Percentiles rank a stretch among this genome's conserved stretches.
phyloP scores from a whole-genome alignment of 495 filamentous ascomycete genomes.

The Penicillium herquei region DNA sequence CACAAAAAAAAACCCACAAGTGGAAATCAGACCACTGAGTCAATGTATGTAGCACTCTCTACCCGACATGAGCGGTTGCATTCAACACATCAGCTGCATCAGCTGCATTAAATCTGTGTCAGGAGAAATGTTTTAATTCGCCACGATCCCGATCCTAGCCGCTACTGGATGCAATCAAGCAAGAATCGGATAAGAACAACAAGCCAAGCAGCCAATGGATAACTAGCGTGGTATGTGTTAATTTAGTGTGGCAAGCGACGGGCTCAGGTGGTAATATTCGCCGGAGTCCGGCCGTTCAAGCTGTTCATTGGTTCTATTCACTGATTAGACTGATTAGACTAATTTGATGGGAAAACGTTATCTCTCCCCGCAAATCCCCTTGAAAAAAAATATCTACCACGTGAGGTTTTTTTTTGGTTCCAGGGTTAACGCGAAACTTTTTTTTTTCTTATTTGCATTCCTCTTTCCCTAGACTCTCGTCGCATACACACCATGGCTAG shows the following conservation, averaged over 20 bases:
- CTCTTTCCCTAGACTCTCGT: neutral
- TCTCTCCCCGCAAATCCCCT: neutral
- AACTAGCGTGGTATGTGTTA: neutral
- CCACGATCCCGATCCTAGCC: too few relatives aligned
- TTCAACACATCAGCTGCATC: too few relatives aligned
- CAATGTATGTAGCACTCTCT: too few relatives aligned
- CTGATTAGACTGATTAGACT: neutral
- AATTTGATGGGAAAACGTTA: neutral
- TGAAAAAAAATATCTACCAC: neutral
- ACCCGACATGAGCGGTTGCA: too few relatives aligned
- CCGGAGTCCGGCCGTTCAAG: neutral
- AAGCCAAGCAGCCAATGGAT: neutral
- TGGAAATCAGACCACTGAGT: too few relatives aligned
- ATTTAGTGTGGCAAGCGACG: neutral
- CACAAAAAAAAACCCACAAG: too few relatives aligned
- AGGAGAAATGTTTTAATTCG: too few relatives aligned
- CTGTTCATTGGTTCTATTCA: neutral
- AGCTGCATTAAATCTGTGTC: too few relatives aligned
- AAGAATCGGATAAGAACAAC: too few relatives aligned
- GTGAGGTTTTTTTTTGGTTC: neutral
- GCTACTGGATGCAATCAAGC: too few relatives aligned
- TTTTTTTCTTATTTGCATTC: neutral
- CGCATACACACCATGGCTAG: constrained; percentile 3
- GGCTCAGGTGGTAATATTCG: neutral
- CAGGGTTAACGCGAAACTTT: neutral